Evolutionary conservation across 2,329 filamentous ascomycete species (phyloP), one percentile per base, ranked within the genome.

Genomic region (Neoarthrinium moseri): DNA sequence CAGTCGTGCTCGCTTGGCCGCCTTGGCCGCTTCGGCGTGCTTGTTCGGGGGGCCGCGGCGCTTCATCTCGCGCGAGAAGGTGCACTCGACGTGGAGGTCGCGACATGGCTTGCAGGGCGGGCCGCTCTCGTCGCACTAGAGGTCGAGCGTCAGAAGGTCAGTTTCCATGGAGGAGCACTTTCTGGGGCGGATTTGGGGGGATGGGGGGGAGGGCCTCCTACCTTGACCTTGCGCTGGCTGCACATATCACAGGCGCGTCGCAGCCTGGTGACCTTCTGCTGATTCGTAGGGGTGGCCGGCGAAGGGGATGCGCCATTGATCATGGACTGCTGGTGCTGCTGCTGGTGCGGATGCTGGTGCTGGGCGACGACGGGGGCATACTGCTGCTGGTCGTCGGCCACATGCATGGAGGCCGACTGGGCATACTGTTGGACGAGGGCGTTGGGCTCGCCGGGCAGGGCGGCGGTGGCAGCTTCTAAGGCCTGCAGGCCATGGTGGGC

Each of bases 161-260:
- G n/a, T n/a, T n/a, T n/a, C n/a, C n/a, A n/a, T n/a, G n/a, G n/a
- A 27, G 12, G 15, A 34, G 20, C n/a, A 17, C n/a, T 8, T 15
- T 11, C 22, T 17, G n/a, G 12, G 10, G 2, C 27, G 12, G 21
- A 5, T 26, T 6, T 6, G n/a, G 7, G 7, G 13, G 23, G 20
- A 22, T 43, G 24, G 23, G 6, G 22, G 7, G 27, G 11, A 17
- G n/a, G 10, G 36, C 15, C 6, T 45, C 60, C 29, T 47, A 71
- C 70, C 65, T 83, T 83, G 35, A 83, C 79, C 51, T 83, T 83
- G 47, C 79, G 75, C 62, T 78, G 74, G 48, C 78, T 81, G 59
- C 79, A 83, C 71, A 83, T 77, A 53, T 83, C 79, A 54, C 79
- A 83, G 12, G 79, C 79, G 40, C 79, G 74, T 48, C 79, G 70